Conservation (phyloP, 495 filamentous ascomycete genomes). For the Apiosordaria backusii region DNA sequence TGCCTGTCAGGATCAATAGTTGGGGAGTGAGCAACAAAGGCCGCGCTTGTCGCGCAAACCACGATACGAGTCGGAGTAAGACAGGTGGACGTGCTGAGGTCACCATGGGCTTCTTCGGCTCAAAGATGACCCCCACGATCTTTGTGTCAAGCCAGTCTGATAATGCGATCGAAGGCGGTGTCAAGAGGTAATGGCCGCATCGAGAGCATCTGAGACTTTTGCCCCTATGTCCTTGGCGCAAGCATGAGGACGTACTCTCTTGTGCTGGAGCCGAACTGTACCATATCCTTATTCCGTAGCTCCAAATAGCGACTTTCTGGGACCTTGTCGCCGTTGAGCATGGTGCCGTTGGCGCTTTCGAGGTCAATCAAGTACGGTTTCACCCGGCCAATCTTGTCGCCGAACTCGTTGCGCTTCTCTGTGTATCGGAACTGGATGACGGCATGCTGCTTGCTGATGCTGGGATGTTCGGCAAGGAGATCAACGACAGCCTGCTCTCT, state of each 20-base stretch:
- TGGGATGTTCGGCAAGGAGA: constrained; percentile 81
- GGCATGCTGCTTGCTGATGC: constrained; percentile 90
- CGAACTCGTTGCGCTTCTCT: constrained; percentile 78
- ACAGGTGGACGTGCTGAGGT: constrained; percentile 1
- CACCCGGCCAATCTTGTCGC: constrained; percentile 74
- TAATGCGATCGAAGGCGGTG: not conserved
- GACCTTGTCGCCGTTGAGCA: constrained; percentile 69
- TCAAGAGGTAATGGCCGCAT: too few relatives aligned
- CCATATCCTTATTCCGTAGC: constrained; percentile 79
- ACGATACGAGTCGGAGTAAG: not conserved
- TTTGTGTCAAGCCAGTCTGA: not conserved
- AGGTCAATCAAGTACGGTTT: constrained; percentile 91
- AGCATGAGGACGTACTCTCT: constrained; percentile 86
- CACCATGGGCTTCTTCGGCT: constrained; percentile 12
- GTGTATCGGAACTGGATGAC: constrained; percentile 89
- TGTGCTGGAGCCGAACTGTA: constrained; percentile 81
- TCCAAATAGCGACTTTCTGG: constrained; percentile 79
- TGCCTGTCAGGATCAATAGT: not conserved
- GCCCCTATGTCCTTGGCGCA: constrained; percentile 38
- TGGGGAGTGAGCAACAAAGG: not conserved
- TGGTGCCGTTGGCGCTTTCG: constrained; percentile 90
- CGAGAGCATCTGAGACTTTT: too few relatives aligned
- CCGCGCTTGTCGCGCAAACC: constrained; percentile 3
- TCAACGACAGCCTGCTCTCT: constrained; percentile 77
- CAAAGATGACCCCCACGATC: not conserved